Conservation (phyloP, 352 stramenopile species). For the Pythium sukuiense region DNA sequence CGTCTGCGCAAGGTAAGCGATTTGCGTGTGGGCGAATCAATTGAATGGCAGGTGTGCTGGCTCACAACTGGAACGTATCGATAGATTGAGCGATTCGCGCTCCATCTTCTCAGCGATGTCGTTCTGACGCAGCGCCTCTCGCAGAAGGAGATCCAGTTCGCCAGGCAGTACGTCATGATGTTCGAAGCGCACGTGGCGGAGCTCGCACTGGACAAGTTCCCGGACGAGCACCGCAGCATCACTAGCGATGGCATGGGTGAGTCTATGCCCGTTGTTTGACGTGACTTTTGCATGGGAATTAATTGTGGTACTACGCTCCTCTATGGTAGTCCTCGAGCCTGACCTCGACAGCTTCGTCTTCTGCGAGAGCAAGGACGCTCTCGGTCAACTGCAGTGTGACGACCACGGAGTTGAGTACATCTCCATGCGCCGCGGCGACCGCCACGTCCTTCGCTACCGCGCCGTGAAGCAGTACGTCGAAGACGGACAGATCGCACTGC, state of each 20-base stretch:
- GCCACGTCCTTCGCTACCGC: conserved; percentile 75
- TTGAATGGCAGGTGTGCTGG: neutral
- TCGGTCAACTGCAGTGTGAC: conserved; percentile 65
- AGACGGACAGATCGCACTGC: conserved; percentile 52
- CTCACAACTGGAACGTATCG: neutral
- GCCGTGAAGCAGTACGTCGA: conserved; percentile 58
- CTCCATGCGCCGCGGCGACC: conserved; percentile 54
- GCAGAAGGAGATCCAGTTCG: conserved; percentile 70
- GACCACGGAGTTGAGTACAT: conserved; percentile 70
- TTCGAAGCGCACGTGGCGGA: conserved; percentile 78
- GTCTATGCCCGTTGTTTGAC: conserved; percentile 1
- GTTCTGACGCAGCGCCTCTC: conserved; percentile 58
- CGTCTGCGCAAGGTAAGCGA: conserved; percentile 61
- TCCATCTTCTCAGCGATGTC: conserved; percentile 54
- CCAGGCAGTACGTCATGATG: conserved; percentile 67
- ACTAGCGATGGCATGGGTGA: conserved; percentile 70
- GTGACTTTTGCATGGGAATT: neutral
- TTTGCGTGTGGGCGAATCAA: neutral
- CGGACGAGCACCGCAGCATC: conserved; percentile 58
- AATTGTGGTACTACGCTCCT: too few relatives aligned
- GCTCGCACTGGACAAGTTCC: conserved; percentile 59
- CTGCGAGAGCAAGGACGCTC: conserved; percentile 60
- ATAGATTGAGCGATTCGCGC: conserved; percentile 77
- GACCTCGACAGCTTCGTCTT: conserved; percentile 84
- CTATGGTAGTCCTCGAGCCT: conserved; percentile 68